Percentiles rank a stretch among this genome's conserved stretches.
Evolutionary conservation across 2,329 filamentous ascomycete species (phyloP).

Genomic region (Phaeosphaeriaceae sp.): DNA sequence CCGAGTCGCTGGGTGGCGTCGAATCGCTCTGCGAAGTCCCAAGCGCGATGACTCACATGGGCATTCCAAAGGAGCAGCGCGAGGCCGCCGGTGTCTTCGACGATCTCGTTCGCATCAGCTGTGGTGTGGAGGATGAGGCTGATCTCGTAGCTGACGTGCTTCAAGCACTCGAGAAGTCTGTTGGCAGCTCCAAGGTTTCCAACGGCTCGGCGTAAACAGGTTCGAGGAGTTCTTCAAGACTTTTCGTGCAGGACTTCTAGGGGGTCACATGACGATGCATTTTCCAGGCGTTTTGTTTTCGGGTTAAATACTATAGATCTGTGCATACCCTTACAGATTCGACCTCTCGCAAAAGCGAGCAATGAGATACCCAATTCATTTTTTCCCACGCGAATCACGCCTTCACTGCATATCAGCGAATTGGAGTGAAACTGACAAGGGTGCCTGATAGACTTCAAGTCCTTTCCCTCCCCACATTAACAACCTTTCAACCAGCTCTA

Average conservation of each 20-base stretch:
- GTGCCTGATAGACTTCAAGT: no score
- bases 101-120: slow-evolving; percentile 91
- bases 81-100: slow-evolving; percentile 95
- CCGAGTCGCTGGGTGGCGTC: slow-evolving; percentile 90
- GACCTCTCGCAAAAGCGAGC: neutral
- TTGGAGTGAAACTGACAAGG: no score
- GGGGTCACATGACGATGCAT: neutral
- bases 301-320: slow-evolving; percentile 2
- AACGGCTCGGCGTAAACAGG: slow-evolving; percentile 4
- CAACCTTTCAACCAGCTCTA: no score
- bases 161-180: slow-evolving; percentile 81
- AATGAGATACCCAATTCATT: slow-evolving; percentile 6
- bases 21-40: slow-evolving; percentile 93
- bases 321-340: slow-evolving; percentile 2
- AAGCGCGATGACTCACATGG: slow-evolving; percentile 95
- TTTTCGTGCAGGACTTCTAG: neutral
- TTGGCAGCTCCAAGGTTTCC: slow-evolving; percentile 58
- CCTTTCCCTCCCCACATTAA: no score
- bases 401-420: neutral
- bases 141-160: slow-evolving; percentile 85
- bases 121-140: slow-evolving; percentile 88
- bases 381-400: neutral
- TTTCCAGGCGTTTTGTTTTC: neutral
- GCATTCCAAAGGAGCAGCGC: slow-evolving; percentile 87
- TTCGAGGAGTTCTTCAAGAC: neutral